Conservation (phyloP, 306 rosid species). For the Vicia sativa region DNA sequence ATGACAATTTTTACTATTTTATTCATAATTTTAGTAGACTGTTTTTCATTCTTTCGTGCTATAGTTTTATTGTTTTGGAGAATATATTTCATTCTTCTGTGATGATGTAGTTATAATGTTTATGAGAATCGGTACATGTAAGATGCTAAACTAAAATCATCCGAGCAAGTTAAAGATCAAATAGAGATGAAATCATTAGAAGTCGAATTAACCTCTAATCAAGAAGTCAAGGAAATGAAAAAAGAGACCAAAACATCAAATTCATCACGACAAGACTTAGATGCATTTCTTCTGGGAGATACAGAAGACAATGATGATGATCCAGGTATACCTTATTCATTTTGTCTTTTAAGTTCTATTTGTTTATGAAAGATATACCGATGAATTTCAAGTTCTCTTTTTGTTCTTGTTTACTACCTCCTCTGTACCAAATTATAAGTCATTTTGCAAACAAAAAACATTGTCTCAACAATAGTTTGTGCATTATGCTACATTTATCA, state of each 20-base stretch:
- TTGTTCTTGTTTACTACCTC: too few relatives aligned
- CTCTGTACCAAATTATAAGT: too few relatives aligned
- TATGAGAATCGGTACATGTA: conserved; percentile 63
- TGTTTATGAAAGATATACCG: too few relatives aligned
- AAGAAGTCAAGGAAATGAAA: conserved; percentile 45
- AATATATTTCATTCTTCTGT: too few relatives aligned
- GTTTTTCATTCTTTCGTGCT: too few relatives aligned
- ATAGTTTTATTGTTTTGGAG: too few relatives aligned
- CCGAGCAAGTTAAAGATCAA: conserved; percentile 47
- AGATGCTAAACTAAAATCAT: conserved; percentile 45
- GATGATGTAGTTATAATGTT: too few relatives aligned
- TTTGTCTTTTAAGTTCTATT: conserved; percentile 25
- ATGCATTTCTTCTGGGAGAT: conserved; percentile 69
- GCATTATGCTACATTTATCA: background rate
- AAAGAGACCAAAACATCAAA: conserved; percentile 43
- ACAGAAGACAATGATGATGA: conserved; percentile 58
- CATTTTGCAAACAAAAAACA: too few relatives aligned
- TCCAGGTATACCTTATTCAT: conserved; percentile 46
- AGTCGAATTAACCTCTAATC: conserved; percentile 46
- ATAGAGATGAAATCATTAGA: conserved; percentile 41
- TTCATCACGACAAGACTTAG: conserved; percentile 59
- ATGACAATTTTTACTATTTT: background rate
- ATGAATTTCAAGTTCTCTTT: too few relatives aligned
- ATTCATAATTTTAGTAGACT: background rate
- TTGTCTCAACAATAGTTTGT: background rate